These are phyloP conservation scores for Phytophthora pseudosyringae DNA, from an alignment of 352 stramenopile genomes.

Conservation along the genomic window DNA sequence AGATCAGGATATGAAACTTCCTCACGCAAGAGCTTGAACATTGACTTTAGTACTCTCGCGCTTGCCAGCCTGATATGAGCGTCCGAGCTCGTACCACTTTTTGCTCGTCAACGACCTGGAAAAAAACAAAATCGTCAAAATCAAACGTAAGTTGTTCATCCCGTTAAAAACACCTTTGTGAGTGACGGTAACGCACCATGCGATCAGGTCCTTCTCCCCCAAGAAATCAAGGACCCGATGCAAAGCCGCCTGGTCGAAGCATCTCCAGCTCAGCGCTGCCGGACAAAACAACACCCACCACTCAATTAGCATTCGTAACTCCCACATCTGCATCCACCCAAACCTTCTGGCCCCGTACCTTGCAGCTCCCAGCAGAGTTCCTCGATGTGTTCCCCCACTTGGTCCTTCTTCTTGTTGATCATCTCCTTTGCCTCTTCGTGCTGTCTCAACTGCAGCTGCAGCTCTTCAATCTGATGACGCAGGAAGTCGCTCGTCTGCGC, in stretches of 20 bases:
- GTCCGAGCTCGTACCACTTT: constrained; percentile 42
- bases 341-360: constrained; percentile 33
- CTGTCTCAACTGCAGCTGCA: constrained; percentile 45
- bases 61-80: constrained; percentile 37
- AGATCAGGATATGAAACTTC: constrained; percentile 1
- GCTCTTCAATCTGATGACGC: constrained; percentile 64
- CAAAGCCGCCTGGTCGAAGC: constrained; percentile 42
- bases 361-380: constrained; percentile 73
- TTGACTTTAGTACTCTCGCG: constrained; percentile 17
- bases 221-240: constrained; percentile 41
- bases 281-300: not conserved
- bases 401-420: constrained; percentile 42
- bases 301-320: not conserved
- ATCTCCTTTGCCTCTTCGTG: constrained; percentile 48
- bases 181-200: constrained; percentile 41
- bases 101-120: constrained; percentile 55
- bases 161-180: not conserved
- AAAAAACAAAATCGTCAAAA: not conserved
- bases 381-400: constrained; percentile 57
- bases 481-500: constrained; percentile 54
- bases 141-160: not conserved
- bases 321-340: not conserved
- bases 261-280: constrained; percentile 58
- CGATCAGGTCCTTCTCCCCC: constrained; percentile 34
- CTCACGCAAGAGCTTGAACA: constrained; percentile 19